Base-by-base conservation (phyloP, 805 yeast genomes). In the Starmerella tilneyi region DNA sequence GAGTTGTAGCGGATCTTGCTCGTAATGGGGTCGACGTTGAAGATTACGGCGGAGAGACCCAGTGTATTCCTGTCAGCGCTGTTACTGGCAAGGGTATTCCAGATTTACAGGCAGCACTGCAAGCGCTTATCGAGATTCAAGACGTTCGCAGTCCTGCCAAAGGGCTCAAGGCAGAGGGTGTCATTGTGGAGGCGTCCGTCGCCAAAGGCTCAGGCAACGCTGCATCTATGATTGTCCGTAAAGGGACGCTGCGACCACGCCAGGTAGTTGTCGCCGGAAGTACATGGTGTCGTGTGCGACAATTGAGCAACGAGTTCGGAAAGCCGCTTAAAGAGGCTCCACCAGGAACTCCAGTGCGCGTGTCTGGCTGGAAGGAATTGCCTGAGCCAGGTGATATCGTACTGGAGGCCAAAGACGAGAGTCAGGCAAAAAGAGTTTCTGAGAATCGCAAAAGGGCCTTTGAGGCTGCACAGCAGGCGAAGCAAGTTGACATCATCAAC, bases 41-140 rank as follows among this genome's bases (percentile, higher is more conserved):
- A 59, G 88, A 81, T 51, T 84, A 81, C 57, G 98, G 98, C 46
- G 98, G 98, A 44, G 97, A 92, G 32, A 79, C 86, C 5, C 96
- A 86, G 59, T 80, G 84, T 0, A 85, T 92, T 2, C 74, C 76
- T 41, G 89, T 92, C 1, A 82, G 94, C 29, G 97, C 94, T 0
- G 75, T 80, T 47, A 82, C 96, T 0, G 96, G 97, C 0, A 64
- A 79, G 51, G 92, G 92, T 48, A 86, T 92, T 81, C 89, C 82
- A 51, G 78, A 82, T 41, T 67, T 92, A 23, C 96, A 88, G 60
- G 96, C 89, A 62, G 84, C 94, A 2, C 78, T 92, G 36, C 74
- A 85, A 20, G 76, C 95, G 0, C 71, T 86, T 41, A 78, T 94
- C 41, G 98, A 92, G 51, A 66, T 89, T 50, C 71, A 78, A 59